phyloP scores from a whole-genome alignment of 139 green algal genomes.

The Limnomonas spitsbergensis region DNA sequence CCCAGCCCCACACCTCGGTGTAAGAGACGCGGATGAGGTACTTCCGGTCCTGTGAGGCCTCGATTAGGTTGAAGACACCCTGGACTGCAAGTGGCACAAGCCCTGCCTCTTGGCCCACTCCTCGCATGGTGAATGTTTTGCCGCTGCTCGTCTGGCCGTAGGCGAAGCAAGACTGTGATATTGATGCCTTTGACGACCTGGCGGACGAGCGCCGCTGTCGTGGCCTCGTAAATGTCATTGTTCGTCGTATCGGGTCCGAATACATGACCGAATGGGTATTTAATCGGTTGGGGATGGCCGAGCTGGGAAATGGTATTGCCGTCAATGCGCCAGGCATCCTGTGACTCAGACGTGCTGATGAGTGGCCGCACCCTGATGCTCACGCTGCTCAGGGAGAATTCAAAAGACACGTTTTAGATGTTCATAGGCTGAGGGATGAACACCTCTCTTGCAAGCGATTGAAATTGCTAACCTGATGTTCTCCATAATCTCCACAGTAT shows the following conservation, averaged over 20 bases:
- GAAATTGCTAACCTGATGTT: too few species aligned
- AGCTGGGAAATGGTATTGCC: constrained; percentile 55
- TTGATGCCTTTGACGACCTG: constrained; percentile 87
- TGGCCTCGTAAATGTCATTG: constrained; percentile 65
- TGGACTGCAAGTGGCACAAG: constrained; percentile 81
- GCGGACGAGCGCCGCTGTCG: constrained; percentile 55
- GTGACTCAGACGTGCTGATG: constrained; percentile 60
- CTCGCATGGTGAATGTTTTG: constrained; percentile 96
- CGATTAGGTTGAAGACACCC: constrained; percentile 38
- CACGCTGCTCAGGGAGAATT: constrained; percentile 55
- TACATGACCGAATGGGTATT: constrained; percentile 77
- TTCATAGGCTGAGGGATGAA: too few species aligned
- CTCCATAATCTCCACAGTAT: too few species aligned
- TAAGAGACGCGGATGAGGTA: constrained; percentile 95
- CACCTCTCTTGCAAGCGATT: too few species aligned
- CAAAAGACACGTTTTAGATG: background rate
- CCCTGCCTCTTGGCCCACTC: constrained; percentile 58
- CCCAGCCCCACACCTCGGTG: constrained; percentile 89
- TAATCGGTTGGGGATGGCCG: constrained; percentile 34
- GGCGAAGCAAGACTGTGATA: constrained; percentile 91
- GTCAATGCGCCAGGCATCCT: constrained; percentile 68
- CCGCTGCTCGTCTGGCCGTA: constrained; percentile 94
- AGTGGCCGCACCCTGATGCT: constrained; percentile 79
- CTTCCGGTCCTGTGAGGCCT: constrained; percentile 59
- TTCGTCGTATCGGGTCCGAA: constrained; percentile 64